Conservation (phyloP, 1,139 yeast species). For the Yamadazyma mexicana region DNA sequence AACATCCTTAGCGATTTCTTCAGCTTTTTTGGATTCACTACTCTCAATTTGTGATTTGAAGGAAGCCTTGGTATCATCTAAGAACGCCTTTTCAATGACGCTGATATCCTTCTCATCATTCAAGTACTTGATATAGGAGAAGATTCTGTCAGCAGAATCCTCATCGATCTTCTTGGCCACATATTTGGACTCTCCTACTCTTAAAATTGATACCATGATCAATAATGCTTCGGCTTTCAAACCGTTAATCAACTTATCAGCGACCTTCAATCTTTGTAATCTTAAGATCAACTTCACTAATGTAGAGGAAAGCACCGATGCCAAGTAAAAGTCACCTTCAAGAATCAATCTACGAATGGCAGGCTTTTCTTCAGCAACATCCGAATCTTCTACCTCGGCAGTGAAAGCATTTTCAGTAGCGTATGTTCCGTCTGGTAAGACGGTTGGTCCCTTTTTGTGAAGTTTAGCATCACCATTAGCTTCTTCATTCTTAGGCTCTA, state of each 20-base stretch:
- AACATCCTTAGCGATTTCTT: constrained; percentile 57
- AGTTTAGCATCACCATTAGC: constrained; percentile 26
- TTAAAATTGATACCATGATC: constrained; percentile 84
- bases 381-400: constrained; percentile 31
- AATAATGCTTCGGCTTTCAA: constrained; percentile 93
- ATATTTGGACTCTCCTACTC: constrained; percentile 83
- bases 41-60: constrained; percentile 63
- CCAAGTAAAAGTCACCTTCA: constrained; percentile 88
- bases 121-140: constrained; percentile 76
- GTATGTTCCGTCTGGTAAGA: constrained; percentile 97
- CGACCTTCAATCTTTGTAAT: constrained; percentile 59
- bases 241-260: constrained; percentile 66
- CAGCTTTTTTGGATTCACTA: constrained; percentile 57
- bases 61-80: constrained; percentile 86
- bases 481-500: constrained; percentile 37
- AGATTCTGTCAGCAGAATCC: constrained; percentile 90
- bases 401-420: constrained; percentile 93
- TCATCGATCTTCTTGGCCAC: constrained; percentile 85
- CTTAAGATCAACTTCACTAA: constrained; percentile 86
- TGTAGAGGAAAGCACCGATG: constrained; percentile 85
- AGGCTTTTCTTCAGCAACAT: constrained; percentile 49
- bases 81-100: constrained; percentile 67
- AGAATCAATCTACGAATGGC: constrained; percentile 81
- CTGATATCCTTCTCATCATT: constrained; percentile 59
- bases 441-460: constrained; percentile 65